Conservation (phyloP, 306 rosid genomes). For the Gillenia trifoliata region DNA sequence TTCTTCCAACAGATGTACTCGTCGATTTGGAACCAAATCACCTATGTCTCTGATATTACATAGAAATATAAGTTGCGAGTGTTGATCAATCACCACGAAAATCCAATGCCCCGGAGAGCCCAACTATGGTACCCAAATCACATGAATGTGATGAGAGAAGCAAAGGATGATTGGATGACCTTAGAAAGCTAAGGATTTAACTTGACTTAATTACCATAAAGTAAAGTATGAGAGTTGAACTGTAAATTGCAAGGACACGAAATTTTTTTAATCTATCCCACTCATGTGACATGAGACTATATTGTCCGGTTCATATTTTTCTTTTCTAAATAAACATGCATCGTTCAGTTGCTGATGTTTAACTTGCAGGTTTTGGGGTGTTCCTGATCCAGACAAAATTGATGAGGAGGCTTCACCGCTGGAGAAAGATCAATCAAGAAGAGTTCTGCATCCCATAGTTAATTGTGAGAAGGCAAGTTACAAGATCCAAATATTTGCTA, state of each 20-base stretch:
- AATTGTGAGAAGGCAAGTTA: conserved; percentile 47
- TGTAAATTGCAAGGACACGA: background rate
- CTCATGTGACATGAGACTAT: background rate
- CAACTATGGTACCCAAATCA: background rate
- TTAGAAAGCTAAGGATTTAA: background rate
- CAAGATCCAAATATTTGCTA: background rate
- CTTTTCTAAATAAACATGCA: background rate
- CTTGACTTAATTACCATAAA: background rate
- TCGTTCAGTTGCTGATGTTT: conserved; percentile 1
- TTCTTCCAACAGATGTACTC: background rate
- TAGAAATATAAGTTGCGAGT: background rate
- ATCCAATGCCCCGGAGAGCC: background rate
- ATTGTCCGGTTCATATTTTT: background rate
- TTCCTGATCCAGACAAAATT: conserved; percentile 28
- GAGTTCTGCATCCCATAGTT: conserved; percentile 23
- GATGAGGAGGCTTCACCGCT: conserved; percentile 27
- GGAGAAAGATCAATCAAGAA: conserved; percentile 25
- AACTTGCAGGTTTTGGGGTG: conserved; percentile 34
- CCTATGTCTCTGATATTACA: background rate
- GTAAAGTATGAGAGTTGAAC: background rate
- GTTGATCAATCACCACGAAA: background rate
- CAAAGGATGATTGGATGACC: background rate
- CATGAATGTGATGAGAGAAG: background rate
- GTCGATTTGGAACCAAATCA: background rate
- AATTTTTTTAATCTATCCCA: background rate